Evolutionary conservation across 805 yeast species (phyloP).

Genomic region (Debaryomyces maramus): DNA sequence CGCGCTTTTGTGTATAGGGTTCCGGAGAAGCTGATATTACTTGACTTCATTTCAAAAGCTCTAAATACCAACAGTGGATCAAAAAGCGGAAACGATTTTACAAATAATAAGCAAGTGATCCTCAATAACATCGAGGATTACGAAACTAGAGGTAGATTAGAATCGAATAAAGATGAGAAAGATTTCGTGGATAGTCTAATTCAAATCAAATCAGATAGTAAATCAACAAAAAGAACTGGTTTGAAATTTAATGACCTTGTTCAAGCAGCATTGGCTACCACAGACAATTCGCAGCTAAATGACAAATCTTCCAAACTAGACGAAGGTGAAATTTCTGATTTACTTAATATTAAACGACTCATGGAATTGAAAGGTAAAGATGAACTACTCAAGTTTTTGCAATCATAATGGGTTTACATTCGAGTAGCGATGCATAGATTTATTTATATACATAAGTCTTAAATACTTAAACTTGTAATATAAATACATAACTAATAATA

Average conservation of each 20-base stretch:
- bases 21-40: conserved; percentile 64
- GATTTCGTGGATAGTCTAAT: conserved; percentile 27
- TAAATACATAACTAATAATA: conserved; percentile 2
- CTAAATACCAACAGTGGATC: conserved; percentile 26
- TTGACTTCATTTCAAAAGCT: conserved; percentile 61
- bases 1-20: conserved; percentile 57
- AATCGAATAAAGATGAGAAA: conserved; percentile 17
- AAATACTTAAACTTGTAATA: not conserved
- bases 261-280: conserved; percentile 29
- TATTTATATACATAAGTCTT: not conserved
- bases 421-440: not conserved
- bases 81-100: conserved; percentile 14
- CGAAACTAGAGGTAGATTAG: conserved; percentile 19
- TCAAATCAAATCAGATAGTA: conserved; percentile 26
- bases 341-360: conserved; percentile 56
- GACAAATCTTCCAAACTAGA: conserved; percentile 6
- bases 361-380: conserved; percentile 71
- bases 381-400: conserved; percentile 58
- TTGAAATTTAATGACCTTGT: conserved; percentile 52
- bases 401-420: conserved; percentile 14
- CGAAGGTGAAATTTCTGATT: conserved; percentile 47
- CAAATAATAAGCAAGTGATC: conserved; percentile 7
- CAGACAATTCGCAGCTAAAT: conserved; percentile 10
- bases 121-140: conserved; percentile 24
- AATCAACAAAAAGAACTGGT: conserved; percentile 18